Evolutionary conservation across 2,329 filamentous ascomycete species (phyloP).

Genomic region (Hymenotorrendiella dingleyae): DNA sequence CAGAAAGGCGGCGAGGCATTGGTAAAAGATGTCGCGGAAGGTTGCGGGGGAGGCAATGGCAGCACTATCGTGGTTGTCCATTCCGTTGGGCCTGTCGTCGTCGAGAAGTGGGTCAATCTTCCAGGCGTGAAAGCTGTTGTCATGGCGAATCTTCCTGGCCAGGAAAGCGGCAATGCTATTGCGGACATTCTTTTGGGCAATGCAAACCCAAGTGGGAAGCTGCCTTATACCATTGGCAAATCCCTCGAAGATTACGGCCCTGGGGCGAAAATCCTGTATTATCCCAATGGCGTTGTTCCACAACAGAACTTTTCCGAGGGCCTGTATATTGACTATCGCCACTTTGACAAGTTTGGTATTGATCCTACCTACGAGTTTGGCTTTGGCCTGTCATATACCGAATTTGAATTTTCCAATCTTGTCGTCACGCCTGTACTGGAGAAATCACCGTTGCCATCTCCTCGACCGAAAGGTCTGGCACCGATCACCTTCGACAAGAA

Average conservation of each 20-base stretch:
- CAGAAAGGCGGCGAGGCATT: constrained; percentile 76
- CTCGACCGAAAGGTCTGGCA: constrained; percentile 31
- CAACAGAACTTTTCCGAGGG: constrained; percentile 82
- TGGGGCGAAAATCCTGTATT: constrained; percentile 61
- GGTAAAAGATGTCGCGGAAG: constrained; percentile 61
- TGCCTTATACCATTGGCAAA: constrained; percentile 84
- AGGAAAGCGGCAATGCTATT: constrained; percentile 80
- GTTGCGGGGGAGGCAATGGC: constrained; percentile 57
- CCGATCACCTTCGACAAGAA: constrained; percentile 45
- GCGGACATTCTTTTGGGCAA: constrained; percentile 75
- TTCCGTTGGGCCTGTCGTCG: constrained; percentile 72
- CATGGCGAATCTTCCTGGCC: constrained; percentile 78
- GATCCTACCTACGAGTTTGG: constrained; percentile 81
- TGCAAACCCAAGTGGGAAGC: constrained; percentile 61
- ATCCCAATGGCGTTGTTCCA: constrained; percentile 62
- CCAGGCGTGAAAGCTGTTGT: constrained; percentile 73
- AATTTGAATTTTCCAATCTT: constrained; percentile 48
- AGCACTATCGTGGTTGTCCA: constrained; percentile 81
- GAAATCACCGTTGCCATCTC: constrained; percentile 30
- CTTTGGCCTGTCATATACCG: constrained; percentile 68
- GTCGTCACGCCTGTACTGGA: constrained; percentile 36
- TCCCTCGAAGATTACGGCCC: constrained; percentile 70
- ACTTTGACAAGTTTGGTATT: constrained; percentile 74
- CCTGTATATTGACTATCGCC: constrained; percentile 82
- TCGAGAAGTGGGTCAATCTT: constrained; percentile 76